phyloP scores from a whole-genome alignment of 371 early-diverging fungal species.

The Mucor irregularis region DNA sequence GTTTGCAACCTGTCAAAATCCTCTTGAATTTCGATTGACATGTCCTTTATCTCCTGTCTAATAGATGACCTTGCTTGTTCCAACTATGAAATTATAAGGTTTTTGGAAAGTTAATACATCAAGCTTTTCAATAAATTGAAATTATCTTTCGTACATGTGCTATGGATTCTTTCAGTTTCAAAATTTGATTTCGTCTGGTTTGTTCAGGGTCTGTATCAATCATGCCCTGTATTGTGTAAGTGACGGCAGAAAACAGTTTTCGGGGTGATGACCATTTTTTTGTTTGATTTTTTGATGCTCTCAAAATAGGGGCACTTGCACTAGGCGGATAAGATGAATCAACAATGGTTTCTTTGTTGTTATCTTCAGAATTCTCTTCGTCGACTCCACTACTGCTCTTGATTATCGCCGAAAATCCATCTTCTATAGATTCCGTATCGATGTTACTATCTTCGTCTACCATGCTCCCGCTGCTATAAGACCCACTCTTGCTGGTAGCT shows the following conservation, averaged over 20 bases:
- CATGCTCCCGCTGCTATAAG: too few relatives aligned
- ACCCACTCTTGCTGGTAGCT: too few relatives aligned
- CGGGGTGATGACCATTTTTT: slow-evolving; percentile 51
- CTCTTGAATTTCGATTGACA: slow-evolving; percentile 71
- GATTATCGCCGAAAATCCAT: slow-evolving; percentile 37
- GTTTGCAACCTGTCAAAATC: slow-evolving; percentile 87
- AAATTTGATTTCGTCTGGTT: slow-evolving; percentile 82
- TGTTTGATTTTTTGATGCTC: slow-evolving; percentile 38
- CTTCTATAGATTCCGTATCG: slow-evolving; percentile 44
- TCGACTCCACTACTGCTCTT: too few relatives aligned
- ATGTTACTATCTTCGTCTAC: slow-evolving; percentile 17
- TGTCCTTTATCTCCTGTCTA: slow-evolving; percentile 65
- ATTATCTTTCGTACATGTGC: slow-evolving; percentile 40
- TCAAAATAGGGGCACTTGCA: slow-evolving; percentile 36
- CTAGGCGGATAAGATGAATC: slow-evolving; percentile 25
- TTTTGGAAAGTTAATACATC: too few relatives aligned
- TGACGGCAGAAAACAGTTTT: slow-evolving; percentile 60
- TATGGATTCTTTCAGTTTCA: slow-evolving; percentile 74
- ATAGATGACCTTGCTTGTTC: slow-evolving; percentile 65
- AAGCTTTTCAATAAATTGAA: too few relatives aligned
- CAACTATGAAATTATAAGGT: slow-evolving; percentile 45
- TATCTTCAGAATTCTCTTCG: background rate
- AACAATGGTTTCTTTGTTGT: too few relatives aligned
- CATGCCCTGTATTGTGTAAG: slow-evolving; percentile 78
- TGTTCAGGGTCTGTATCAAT: slow-evolving; percentile 93